Evolutionary conservation across 2,329 filamentous ascomycete genomes (phyloP).

Genomic region (Trichoderma oligosporum): DNA sequence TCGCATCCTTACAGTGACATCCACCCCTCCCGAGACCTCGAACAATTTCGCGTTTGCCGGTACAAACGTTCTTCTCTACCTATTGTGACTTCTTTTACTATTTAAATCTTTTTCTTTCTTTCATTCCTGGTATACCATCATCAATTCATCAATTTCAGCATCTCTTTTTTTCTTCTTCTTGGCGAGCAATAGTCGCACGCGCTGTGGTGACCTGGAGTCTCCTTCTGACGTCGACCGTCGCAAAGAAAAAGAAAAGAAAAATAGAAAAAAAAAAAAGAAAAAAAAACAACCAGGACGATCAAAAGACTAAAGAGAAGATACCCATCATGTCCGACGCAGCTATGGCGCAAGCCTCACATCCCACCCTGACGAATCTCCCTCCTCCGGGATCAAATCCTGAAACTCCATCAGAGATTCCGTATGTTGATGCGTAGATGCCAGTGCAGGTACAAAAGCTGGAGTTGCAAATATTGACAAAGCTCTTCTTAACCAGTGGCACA

Average conservation of each 20-base stretch:
- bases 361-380: constrained; percentile 78
- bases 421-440: constrained; percentile 39
- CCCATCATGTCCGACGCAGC: constrained; percentile 14
- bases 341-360: constrained; percentile 45
- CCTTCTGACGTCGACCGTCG: neutral
- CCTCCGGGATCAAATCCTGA: constrained; percentile 77
- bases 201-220: neutral
- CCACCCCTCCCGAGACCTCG: neutral
- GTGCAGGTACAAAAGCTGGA: too few relatives aligned
- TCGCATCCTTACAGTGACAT: constrained; percentile 6
- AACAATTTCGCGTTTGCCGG: neutral
- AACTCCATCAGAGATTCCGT: constrained; percentile 89
- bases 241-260: too few relatives aligned
- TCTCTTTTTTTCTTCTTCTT: neutral
- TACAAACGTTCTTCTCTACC: neutral
- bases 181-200: neutral
- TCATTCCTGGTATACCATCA: neutral
- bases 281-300: too few relatives aligned
- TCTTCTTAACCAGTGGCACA: constrained; percentile 63
- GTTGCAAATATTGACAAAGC: constrained; percentile 1
- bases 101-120: neutral
- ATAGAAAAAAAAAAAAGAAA: too few relatives aligned
- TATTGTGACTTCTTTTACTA: neutral
- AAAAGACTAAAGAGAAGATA: neutral
- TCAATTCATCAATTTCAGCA: neutral